Evolutionary conservation across 805 yeast genomes (phyloP).

Genomic region (Schwanniomyces vanrijiae): DNA sequence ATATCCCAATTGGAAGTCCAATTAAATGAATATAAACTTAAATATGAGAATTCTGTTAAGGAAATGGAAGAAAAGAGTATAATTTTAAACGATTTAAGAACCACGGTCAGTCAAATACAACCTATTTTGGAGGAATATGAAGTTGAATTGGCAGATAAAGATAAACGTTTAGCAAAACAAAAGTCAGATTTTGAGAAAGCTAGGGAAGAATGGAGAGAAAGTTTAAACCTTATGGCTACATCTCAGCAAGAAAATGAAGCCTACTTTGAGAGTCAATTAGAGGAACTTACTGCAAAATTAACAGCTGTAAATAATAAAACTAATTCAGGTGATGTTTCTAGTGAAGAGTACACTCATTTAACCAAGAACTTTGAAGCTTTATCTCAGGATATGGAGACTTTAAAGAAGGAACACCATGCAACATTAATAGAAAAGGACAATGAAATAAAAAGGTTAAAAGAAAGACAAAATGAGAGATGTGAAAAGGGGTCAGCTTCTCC

Average conservation of each 20-base stretch:
- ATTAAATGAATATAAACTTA: conserved; percentile 18
- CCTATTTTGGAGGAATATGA: conserved; percentile 50
- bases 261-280: conserved; percentile 47
- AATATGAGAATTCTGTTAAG: conserved; percentile 21
- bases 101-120: conserved; percentile 49
- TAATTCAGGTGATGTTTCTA: background rate
- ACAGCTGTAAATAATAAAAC: background rate
- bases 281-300: conserved; percentile 24
- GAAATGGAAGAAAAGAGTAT: conserved; percentile 42
- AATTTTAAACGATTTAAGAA: conserved; percentile 49
- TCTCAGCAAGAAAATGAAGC: conserved; percentile 57
- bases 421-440: conserved; percentile 8
- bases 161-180: conserved; percentile 46
- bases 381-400: conserved; percentile 11
- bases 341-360: background rate
- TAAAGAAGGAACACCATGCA: conserved; percentile 13
- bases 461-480: background rate
- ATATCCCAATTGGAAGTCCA: conserved; percentile 13
- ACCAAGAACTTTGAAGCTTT: conserved; percentile 9
- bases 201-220: conserved; percentile 58
- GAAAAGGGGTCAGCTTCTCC: background rate
- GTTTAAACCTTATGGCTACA: conserved; percentile 52
- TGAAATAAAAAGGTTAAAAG: conserved; percentile 1
- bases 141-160: conserved; percentile 41
- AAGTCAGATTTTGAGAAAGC: conserved; percentile 51